A percentile compares a stretch with the other conserved stretches of the same genome.
These are phyloP conservation scores for Cytospora mali DNA, from an alignment of 2,329 filamentous ascomycete genomes.

Conservation along the genomic window DNA sequence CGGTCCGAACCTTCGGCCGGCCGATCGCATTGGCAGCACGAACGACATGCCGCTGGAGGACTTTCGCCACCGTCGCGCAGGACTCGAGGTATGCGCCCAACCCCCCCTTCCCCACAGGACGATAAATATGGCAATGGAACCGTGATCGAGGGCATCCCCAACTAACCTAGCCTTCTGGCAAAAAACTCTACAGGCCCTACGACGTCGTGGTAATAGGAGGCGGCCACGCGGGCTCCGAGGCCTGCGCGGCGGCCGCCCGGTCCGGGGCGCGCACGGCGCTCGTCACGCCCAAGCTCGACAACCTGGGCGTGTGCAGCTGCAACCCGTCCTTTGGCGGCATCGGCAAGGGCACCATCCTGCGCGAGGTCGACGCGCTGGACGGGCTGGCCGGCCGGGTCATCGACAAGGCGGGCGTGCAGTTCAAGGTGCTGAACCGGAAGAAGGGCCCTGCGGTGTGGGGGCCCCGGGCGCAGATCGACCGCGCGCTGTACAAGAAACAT, in stretches of 20 bases:
- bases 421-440: slow-evolving; percentile 81
- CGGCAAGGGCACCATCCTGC: slow-evolving; percentile 93
- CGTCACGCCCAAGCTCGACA: slow-evolving; percentile 83
- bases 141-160: too few species aligned
- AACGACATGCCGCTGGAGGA: slow-evolving; percentile 27
- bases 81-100: slow-evolving; percentile 35
- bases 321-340: slow-evolving; percentile 99
- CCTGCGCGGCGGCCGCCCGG: slow-evolving; percentile 86
- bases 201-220: slow-evolving; percentile 97
- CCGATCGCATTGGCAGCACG: slow-evolving; percentile 18
- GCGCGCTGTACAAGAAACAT: slow-evolving; percentile 81
- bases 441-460: slow-evolving; percentile 98
- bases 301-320: slow-evolving; percentile 93
- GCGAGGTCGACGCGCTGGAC: slow-evolving; percentile 93
- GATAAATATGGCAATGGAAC: too few species aligned
- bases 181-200: slow-evolving; percentile 58
- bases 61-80: slow-evolving; percentile 38
- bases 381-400: slow-evolving; percentile 86
- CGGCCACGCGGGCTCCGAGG: slow-evolving; percentile 93
- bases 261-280: slow-evolving; percentile 87
- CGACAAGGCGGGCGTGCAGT: slow-evolving; percentile 94
- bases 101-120: too few species aligned
- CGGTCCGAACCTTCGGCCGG: slow-evolving; percentile 28
- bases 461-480: slow-evolving; percentile 92
- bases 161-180: neutral